Evolutionary conservation across 768 basidiomycete genomes (phyloP), one percentile per base, ranked within the genome.

Genomic region (Lactarius hatsudake): DNA sequence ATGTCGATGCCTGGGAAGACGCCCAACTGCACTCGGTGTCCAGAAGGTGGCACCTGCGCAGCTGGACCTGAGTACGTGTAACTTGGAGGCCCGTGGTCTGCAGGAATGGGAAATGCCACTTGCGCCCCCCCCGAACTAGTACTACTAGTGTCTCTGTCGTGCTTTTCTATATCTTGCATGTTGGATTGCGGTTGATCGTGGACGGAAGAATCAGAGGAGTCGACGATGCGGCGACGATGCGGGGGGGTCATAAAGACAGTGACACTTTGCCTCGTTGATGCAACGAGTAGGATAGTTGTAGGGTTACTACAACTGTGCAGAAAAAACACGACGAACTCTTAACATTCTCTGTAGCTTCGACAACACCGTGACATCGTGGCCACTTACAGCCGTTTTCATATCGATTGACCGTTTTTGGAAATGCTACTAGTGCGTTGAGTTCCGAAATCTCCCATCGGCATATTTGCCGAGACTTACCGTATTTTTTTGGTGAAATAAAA

Each of bases 1-100:
- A 82, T 77, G 2, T 77, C 45, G 2, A 68, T 48, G 26, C 73
- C 68, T 5, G 88, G 85, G 75, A 89, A 86, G 2, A 80, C 79
- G 59, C 76, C 77, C 56, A 90, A 77, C 0, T 87, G 81, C 63
- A 90, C 74, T 70, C 90, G 87, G 72, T 81, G 85, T 15, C 91
- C 91, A 0, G 90, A 89, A 3, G 87, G 83, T 0, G 88, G 59
- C 59, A 12, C 34, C 34, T 34, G 45, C 15, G 64, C 36, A 20
- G 66, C 32, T 32, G 32, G 32, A 32, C 6, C 32, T 32, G 32
- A 56, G 32, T 63, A 55, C 51, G 48, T 59, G 65, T 71, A 71
- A 42, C 62, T 45, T 9, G 66, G 62, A 23, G 54, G 61, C 15
- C 60, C 69, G 55, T 42, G 65, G 26, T 63, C 53, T 3, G 34